Evolutionary conservation across 176 grass and related monocot species (phyloP).

Genomic region (Carex kokanica): DNA sequence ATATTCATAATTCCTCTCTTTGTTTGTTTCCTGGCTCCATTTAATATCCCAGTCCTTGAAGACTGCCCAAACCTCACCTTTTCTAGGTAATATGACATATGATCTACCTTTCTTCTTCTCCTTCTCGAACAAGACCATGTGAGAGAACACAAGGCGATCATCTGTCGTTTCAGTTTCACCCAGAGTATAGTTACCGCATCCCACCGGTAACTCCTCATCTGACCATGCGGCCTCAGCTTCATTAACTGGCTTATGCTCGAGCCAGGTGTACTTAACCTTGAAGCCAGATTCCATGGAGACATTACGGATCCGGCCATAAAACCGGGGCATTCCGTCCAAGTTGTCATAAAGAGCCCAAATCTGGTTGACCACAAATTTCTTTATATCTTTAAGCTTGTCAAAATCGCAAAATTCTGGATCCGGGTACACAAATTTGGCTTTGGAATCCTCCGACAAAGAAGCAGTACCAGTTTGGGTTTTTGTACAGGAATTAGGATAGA

Average conservation of each 20-base stretch:
- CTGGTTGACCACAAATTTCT: slow-evolving; percentile 58
- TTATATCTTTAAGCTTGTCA: slow-evolving; percentile 57
- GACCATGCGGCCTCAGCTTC: slow-evolving; percentile 50
- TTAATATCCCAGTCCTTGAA: slow-evolving; percentile 76
- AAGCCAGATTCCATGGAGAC: slow-evolving; percentile 41
- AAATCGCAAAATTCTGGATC: slow-evolving; percentile 88
- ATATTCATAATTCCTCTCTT: slow-evolving; percentile 65
- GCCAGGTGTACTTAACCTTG: slow-evolving; percentile 62
- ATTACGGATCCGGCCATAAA: slow-evolving; percentile 68
- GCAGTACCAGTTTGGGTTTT: neutral
- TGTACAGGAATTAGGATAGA: slow-evolving; percentile 18
- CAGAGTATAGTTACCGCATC: slow-evolving; percentile 67
- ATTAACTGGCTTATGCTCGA: slow-evolving; percentile 40
- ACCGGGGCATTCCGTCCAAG: slow-evolving; percentile 87
- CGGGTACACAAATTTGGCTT: slow-evolving; percentile 38
- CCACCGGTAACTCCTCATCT: slow-evolving; percentile 64
- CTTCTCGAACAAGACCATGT: slow-evolving; percentile 54
- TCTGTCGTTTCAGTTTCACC: slow-evolving; percentile 37
- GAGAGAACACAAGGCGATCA: slow-evolving; percentile 78
- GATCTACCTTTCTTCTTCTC: slow-evolving; percentile 46
- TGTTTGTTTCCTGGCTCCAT: slow-evolving; percentile 71
- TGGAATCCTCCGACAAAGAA: neutral
- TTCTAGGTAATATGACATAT: slow-evolving; percentile 62
- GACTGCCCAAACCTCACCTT: slow-evolving; percentile 88
- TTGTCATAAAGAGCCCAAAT: slow-evolving; percentile 90